Evolutionary conservation across 179 eudicot species (phyloP).

Genomic region (Carnegiea gigantea): DNA sequence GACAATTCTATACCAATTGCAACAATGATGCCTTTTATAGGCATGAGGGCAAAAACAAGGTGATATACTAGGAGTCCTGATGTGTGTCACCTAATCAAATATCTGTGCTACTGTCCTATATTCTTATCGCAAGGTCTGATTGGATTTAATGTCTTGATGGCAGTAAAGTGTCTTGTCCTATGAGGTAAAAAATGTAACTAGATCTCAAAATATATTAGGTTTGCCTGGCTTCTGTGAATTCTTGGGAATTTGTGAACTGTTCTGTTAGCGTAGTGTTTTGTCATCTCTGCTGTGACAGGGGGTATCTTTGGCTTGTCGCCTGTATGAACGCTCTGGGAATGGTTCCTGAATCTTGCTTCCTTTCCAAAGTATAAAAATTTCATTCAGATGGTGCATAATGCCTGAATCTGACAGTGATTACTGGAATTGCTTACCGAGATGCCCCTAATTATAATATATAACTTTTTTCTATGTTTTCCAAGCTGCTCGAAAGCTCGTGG

Average conservation of each 20-base stretch:
- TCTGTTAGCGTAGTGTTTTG: not conserved
- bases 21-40: not conserved
- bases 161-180: not conserved
- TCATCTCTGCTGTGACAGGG: not conserved
- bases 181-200: not conserved
- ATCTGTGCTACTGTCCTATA: not conserved
- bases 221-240: not conserved
- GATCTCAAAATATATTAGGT: not conserved
- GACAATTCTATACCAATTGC: not conserved
- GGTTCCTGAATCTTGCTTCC: not conserved
- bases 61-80: not conserved
- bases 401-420: not conserved
- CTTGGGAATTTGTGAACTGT: not conserved
- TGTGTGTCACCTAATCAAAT: not conserved
- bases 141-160: not conserved
- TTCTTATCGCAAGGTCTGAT: not conserved
- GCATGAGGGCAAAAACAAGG: not conserved
- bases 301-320: not conserved
- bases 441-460: not conserved
- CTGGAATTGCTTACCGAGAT: not conserved
- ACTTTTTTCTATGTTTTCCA: not conserved
- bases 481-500: slow-evolving; percentile 1
- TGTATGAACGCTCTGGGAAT: not conserved
- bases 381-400: not conserved
- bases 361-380: not conserved